Percentiles rank a stretch among this genome's conserved stretches.
Evolutionary conservation across 192 early-diverging fungal genomes (phyloP).

Genomic region (Chytriomyces sp.): DNA sequence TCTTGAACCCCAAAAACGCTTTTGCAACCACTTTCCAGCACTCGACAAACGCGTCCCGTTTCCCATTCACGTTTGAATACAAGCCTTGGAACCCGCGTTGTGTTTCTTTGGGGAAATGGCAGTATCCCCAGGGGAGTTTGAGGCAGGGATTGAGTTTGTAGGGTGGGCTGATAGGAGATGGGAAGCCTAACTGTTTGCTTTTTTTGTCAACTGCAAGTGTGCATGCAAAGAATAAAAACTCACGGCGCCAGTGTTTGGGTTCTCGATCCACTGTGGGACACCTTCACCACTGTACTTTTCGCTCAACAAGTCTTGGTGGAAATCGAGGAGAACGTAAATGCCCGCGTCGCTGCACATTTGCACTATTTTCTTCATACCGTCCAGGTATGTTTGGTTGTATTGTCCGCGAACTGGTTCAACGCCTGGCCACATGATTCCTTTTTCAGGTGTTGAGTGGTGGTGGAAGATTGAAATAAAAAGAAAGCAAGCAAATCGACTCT

Average conservation of each 20-base stretch:
- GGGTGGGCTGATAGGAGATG: background rate
- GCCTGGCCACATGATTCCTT: constrained; percentile 56
- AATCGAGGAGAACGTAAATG: constrained; percentile 67
- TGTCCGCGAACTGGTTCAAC: constrained; percentile 63
- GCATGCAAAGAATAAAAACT: constrained; percentile 5
- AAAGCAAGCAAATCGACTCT: too few relatives aligned
- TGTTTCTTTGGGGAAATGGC: background rate
- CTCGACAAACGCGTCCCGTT: constrained; percentile 58
- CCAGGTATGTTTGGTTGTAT: constrained; percentile 62
- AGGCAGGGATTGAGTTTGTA: constrained; percentile 1
- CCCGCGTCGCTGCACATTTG: constrained; percentile 46
- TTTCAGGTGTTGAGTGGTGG: too few relatives aligned
- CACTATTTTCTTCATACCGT: constrained; percentile 54
- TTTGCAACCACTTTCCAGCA: constrained; percentile 60
- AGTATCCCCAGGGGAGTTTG: background rate
- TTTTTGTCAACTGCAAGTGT: background rate
- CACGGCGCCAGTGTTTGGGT: constrained; percentile 44
- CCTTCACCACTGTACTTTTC: constrained; percentile 60
- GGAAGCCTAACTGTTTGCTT: background rate
- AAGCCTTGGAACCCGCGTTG: constrained; percentile 26
- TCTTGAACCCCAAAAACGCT: constrained; percentile 45
- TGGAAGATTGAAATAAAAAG: too few relatives aligned
- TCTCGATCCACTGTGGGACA: constrained; percentile 45
- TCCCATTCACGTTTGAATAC: constrained; percentile 59
- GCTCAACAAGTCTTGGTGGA: constrained; percentile 63